Evolutionary conservation across 1,139 yeast species (phyloP).

Genomic region (Yamadazyma atmosphaerica): DNA sequence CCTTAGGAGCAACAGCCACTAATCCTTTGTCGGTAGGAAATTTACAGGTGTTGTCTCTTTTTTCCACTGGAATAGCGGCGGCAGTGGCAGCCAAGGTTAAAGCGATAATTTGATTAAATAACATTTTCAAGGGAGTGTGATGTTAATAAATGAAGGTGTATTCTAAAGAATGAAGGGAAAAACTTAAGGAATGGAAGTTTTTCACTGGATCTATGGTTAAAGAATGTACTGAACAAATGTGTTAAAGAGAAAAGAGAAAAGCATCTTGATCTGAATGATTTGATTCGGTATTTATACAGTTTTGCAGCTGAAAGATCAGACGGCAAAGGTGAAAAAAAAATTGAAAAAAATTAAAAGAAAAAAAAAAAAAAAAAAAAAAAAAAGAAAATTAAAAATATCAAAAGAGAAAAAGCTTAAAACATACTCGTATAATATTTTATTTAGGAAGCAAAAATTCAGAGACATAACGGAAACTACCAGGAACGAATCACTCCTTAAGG

Average conservation of each 20-base stretch:
- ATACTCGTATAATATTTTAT: too few relatives aligned
- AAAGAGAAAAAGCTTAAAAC: background rate
- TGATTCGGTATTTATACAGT: slow-evolving; percentile 5
- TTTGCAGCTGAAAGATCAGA: slow-evolving; percentile 2
- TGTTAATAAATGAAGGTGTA: slow-evolving; percentile 1
- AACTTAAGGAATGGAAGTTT: background rate
- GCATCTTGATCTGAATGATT: slow-evolving; percentile 2
- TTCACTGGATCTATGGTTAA: background rate
- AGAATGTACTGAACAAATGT: slow-evolving; percentile 1
- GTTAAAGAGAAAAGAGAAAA: slow-evolving; percentile 3
- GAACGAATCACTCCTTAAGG: background rate
- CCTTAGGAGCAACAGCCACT: slow-evolving; percentile 61
- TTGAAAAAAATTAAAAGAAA: background rate
- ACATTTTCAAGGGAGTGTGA: slow-evolving; percentile 16
- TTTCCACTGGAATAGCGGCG: slow-evolving; percentile 30
- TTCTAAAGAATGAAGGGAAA: background rate
- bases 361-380: background rate
- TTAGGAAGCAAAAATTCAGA: background rate
- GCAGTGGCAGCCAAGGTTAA: slow-evolving; percentile 24
- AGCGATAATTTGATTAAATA: slow-evolving; percentile 17
- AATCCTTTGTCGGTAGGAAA: slow-evolving; percentile 69
- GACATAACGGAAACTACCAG: background rate
- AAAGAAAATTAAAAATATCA: background rate
- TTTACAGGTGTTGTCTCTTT: slow-evolving; percentile 50
- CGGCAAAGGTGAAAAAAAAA: background rate